Evolutionary conservation across 2,329 filamentous ascomycete species (phyloP).

Genomic region (Cytospora chrysosperma): DNA sequence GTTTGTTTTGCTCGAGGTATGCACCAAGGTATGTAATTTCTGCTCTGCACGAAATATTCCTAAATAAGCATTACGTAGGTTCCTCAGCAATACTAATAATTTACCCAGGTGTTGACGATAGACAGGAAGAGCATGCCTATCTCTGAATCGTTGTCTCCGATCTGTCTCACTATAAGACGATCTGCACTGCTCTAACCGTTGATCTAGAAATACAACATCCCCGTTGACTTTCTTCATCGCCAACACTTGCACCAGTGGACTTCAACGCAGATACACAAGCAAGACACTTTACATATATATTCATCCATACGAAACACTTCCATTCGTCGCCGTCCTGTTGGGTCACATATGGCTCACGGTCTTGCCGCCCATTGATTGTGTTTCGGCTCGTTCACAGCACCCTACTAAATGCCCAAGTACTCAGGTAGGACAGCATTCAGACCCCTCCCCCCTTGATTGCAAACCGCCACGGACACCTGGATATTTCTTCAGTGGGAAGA

Average conservation of each 20-base stretch:
- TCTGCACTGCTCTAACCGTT: not conserved
- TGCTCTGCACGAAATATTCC: too few relatives aligned
- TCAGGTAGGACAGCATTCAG: too few relatives aligned
- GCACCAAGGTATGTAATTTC: not conserved
- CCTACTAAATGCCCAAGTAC: too few relatives aligned
- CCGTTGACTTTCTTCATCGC: not conserved
- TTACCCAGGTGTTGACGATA: too few relatives aligned
- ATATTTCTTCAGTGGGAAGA: too few relatives aligned
- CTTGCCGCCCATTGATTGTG: not conserved
- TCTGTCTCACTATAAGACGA: not conserved
- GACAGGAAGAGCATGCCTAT: not conserved
- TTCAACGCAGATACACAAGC: not conserved
- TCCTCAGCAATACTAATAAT: too few relatives aligned
- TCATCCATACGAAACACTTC: not conserved
- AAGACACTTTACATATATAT: not conserved
- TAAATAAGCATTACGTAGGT: too few relatives aligned
- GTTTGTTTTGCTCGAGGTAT: too few relatives aligned
- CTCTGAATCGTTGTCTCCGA: not conserved
- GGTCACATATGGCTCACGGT: not conserved
- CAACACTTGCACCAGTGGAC: not conserved
- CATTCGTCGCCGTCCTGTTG: not conserved
- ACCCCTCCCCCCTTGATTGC: too few relatives aligned
- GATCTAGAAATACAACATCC: too few relatives aligned
- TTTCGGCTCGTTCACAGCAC: not conserved
- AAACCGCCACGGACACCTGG: not conserved